Percentiles rank a stretch among this genome's conserved stretches.
Evolutionary conservation across 2,329 filamentous ascomycete genomes (phyloP).

Genomic region (Colletotrichum abscissum): DNA sequence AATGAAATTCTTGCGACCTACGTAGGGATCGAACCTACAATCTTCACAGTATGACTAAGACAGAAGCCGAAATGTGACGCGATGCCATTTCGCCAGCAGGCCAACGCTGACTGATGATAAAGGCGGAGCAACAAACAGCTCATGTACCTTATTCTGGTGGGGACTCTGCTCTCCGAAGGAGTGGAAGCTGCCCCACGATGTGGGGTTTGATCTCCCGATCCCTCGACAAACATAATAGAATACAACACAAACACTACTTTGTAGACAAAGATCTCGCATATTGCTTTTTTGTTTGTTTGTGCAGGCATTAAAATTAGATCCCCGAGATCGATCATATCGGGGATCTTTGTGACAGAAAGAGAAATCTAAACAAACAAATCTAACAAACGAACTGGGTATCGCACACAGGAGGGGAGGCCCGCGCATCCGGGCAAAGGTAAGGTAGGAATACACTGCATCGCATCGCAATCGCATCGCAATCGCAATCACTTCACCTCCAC

Average conservation of each 20-base stretch:
- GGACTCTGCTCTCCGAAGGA: background rate
- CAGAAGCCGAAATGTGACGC: conserved; percentile 35
- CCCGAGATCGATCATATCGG: background rate
- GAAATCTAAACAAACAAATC: background rate
- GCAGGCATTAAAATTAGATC: background rate
- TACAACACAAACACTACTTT: background rate
- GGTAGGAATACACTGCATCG: background rate
- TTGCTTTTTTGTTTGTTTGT: background rate
- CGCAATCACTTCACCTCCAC: background rate
- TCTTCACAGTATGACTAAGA: conserved; percentile 33
- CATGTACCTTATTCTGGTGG: background rate
- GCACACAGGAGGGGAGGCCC: background rate
- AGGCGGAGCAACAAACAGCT: no score
- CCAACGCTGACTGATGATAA: conserved; percentile 5
- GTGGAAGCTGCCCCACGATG: background rate
- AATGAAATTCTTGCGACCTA: conserved; percentile 13
- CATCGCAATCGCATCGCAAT: background rate
- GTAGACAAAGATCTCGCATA: background rate
- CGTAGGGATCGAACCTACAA: conserved; percentile 36
- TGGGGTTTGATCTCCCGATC: background rate
- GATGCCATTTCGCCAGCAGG: conserved; percentile 37
- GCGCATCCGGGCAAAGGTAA: background rate
- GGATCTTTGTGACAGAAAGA: background rate
- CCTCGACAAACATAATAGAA: background rate
- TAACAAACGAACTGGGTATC: background rate